Evolutionary conservation across 2,329 filamentous ascomycete genomes (phyloP), one percentile per base, ranked within the genome.

Genomic region (Aspergillus nomiae): DNA sequence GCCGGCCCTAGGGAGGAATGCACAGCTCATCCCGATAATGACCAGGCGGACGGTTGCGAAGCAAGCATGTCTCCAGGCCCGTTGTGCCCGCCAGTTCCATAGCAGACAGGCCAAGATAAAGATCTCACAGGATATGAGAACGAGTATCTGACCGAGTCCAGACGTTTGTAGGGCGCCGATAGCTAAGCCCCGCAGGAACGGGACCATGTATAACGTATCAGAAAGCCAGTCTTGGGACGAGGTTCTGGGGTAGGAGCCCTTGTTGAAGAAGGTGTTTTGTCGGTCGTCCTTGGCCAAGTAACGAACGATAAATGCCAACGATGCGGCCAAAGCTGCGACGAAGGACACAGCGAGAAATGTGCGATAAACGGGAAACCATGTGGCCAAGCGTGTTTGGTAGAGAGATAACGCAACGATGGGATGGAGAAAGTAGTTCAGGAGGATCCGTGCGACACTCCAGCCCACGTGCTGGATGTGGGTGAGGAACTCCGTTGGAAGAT

Each of bases 361-460:
- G 30, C 56, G 62, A n/a, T 57, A 60, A 3, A 48, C 21, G 10
- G 62, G 62, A 1, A 56, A 56, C 41, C 48, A 57, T n/a, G n/a
- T 36, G 4, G 61, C 51, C 16, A 62, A 10, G 6, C 56, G n/a
- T 3, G 53, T 36, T 21, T 64, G 64, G n/a, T 57, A 61, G 3
- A 64, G 32, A 1, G 64, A 66, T 3, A 66, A 63, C 9, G 63
- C 30, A 10, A 63, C 50, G 8, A 67, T 48, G 0, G 65, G 65
- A 10, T 54, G 43, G 14, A 63, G 56, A 30, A 61, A 65, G 21
- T 65, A 61, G 24, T 63, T 30, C 16, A 67, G 56, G 7, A 65
- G 46, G 19, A 58, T 34, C 21, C 63, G 60, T 6, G 58, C 28
- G 9, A 67, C 30, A 43, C 53, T 60, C 61, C 63, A 63, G 4